These are phyloP conservation scores for Talaromyces marneffei DNA, from an alignment of 2,329 filamentous ascomycete species.

Conservation along the genomic window DNA sequence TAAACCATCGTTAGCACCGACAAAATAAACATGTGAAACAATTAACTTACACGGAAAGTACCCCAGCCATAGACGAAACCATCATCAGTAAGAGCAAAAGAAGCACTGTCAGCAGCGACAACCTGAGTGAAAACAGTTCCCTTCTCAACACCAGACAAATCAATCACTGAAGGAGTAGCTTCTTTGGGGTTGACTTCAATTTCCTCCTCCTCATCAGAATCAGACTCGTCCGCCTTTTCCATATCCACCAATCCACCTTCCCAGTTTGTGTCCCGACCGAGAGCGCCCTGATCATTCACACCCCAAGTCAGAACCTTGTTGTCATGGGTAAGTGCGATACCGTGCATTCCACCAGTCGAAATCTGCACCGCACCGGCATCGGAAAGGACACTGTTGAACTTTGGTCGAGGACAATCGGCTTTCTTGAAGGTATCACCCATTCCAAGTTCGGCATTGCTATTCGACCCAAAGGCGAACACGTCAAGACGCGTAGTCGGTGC, in stretches of 20 bases:
- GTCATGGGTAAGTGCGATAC: constrained; percentile 63
- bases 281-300: constrained; percentile 70
- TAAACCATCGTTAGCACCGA: constrained; percentile 19
- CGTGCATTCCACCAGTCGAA: constrained; percentile 71
- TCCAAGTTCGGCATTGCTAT: constrained; percentile 66
- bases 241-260: constrained; percentile 56
- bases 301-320: constrained; percentile 75
- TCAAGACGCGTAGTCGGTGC: constrained; percentile 50
- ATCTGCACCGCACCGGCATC: constrained; percentile 58
- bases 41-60: constrained; percentile 50
- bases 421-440: constrained; percentile 60
- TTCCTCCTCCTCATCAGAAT: constrained; percentile 47
- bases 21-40: not conserved
- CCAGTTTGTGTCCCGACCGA: constrained; percentile 63
- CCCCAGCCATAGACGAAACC: constrained; percentile 59
- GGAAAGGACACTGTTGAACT: constrained; percentile 55
- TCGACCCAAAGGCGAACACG: constrained; percentile 70
- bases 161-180: constrained; percentile 49
- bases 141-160: constrained; percentile 45
- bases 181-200: constrained; percentile 52
- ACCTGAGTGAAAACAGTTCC: constrained; percentile 53
- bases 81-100: constrained; percentile 56
- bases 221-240: constrained; percentile 44
- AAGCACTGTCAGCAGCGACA: constrained; percentile 54
- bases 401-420: constrained; percentile 61